Evolutionary conservation across 352 stramenopile species (phyloP).

Genomic region (Phytophthora pisi): DNA sequence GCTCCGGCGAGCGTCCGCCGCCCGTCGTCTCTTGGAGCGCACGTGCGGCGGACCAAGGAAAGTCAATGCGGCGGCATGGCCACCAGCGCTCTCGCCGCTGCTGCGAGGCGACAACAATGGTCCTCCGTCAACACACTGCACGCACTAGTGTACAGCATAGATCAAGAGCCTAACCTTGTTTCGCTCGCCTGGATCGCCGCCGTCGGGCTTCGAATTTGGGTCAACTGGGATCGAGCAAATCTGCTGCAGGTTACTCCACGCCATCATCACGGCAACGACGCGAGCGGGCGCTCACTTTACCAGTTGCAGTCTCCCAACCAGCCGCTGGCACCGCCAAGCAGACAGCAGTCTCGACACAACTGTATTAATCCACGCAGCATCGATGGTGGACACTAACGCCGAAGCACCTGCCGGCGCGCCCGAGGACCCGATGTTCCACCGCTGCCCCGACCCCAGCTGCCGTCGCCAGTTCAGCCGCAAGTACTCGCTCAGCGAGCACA

Average conservation of each 20-base stretch:
- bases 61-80: slow-evolving; percentile 8
- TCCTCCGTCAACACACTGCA: background rate
- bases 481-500: slow-evolving; percentile 58
- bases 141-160: background rate
- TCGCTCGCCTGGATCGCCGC: background rate
- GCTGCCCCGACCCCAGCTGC: slow-evolving; percentile 35
- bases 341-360: background rate
- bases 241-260: slow-evolving; percentile 1
- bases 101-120: slow-evolving; percentile 23
- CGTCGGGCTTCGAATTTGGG: slow-evolving; percentile 14
- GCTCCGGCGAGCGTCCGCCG: background rate
- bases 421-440: slow-evolving; percentile 29
- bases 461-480: slow-evolving; percentile 47
- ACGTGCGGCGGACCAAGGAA: slow-evolving; percentile 6
- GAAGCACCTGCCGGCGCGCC: background rate
- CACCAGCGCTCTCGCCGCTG: slow-evolving; percentile 1
- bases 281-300: slow-evolving; percentile 17
- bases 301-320: slow-evolving; percentile 18
- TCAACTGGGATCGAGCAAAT: slow-evolving; percentile 22
- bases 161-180: background rate
- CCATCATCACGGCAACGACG: slow-evolving; percentile 17
- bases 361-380: slow-evolving; percentile 9
- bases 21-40: slow-evolving; percentile 3
- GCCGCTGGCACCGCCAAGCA: slow-evolving; percentile 4
- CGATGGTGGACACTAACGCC: slow-evolving; percentile 23